Evolutionary conservation across 2,329 filamentous ascomycete species (phyloP), one percentile per base, ranked within the genome.

Genomic region (Colletotrichum coccodes): DNA sequence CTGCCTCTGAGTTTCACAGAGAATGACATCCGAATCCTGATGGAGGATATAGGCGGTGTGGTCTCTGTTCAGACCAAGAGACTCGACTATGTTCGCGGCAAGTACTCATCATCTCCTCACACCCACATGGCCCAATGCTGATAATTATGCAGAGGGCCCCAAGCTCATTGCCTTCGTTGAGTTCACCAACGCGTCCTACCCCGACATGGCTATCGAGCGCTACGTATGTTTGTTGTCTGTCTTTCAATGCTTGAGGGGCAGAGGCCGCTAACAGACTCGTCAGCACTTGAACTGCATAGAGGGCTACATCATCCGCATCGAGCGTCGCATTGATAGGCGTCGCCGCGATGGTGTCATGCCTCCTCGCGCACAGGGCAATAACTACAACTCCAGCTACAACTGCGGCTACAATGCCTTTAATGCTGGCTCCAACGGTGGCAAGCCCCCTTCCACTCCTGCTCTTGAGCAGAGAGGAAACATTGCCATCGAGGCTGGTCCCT

Each of bases 1-100:
- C 73, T 88, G 7, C 84, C 85, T 3, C 42, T 72, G 4, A 72
- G 77, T 40, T 75, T 78, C 53, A 78, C 76, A 0, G 78, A 83
- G 32, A 73, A 75, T 0, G 74, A 81, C 46, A 71, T 88, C 28
- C 71, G 73, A 4, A 72, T 75, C 2, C 61, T 85, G 11, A 82
- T 82, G 42, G 72, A 76, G n/a, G 69, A 72, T 1, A 81, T 78
- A 58, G 85, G 84, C 23, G 69, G 73, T 1, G 77, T 87, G 36
- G 18, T 77, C 14, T 72, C 78, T 8, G 74, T 80, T 44, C 72
- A 76, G 26, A 60, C 82, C 52, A 63, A 70, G 70, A 68, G 57
- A 9, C 16, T 67, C 7, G 63, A 67, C 9, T 69, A 69, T 21
- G 46, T 36, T 40, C 64, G 59, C 6, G 66, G 66, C 66, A 23